These are phyloP conservation scores for Pyricularia sp. DNA, from an alignment of 2,329 filamentous ascomycete species.

Conservation along the genomic window DNA sequence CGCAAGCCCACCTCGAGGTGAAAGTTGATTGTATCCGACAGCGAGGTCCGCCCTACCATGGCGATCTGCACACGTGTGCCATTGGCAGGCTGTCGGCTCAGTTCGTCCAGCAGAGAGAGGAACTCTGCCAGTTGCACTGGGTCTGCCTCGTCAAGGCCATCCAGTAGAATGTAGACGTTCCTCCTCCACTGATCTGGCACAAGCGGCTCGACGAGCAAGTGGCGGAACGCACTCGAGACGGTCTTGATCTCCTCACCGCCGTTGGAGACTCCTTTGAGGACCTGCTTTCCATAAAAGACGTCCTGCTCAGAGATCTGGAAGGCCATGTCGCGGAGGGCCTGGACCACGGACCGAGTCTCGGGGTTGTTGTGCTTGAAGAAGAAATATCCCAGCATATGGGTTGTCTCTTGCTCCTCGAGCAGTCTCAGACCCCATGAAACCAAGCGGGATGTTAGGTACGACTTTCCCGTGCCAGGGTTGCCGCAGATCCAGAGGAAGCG, in stretches of 20 bases:
- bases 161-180: conserved; percentile 2
- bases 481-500: conserved; percentile 5
- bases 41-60: conserved; percentile 4
- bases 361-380: conserved; percentile 6
- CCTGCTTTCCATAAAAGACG: conserved; percentile 6
- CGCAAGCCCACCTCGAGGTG: not conserved
- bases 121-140: conserved; percentile 1
- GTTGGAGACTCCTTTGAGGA: not conserved
- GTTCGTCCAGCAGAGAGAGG: conserved; percentile 1
- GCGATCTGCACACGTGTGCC: conserved; percentile 4
- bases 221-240: conserved; percentile 3
- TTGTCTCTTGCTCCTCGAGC: not conserved
- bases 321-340: conserved; percentile 4
- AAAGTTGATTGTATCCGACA: not conserved
- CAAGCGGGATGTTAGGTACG: conserved; percentile 3
- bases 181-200: conserved; percentile 2
- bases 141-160: conserved; percentile 5
- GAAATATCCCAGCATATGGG: conserved; percentile 5
- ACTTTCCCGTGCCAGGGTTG: conserved; percentile 4
- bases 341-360: conserved; percentile 4
- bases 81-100: conserved; percentile 1
- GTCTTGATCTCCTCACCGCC: conserved; percentile 4
- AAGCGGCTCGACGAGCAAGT: conserved; percentile 2
- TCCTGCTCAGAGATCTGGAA: conserved; percentile 6
- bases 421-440: conserved; percentile 3